Base-by-base conservation (phyloP, 139 green algal genomes). In the Chlorella vulgaris region DNA sequence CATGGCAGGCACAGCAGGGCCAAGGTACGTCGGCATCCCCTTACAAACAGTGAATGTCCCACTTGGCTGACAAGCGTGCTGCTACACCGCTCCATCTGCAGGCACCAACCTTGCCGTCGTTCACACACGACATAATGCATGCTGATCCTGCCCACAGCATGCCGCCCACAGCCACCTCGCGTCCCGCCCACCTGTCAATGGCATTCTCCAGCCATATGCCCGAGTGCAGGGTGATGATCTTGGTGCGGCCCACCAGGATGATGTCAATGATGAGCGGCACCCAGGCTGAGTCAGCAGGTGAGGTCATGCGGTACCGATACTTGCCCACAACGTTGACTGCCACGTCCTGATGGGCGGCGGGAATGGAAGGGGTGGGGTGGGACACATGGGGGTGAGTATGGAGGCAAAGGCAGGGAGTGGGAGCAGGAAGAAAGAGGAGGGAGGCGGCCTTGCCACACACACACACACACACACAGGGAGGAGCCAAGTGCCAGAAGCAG, bases 251-350 rank as follows among this genome's bases (percentile, higher is more conserved):
- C 47, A 83, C 91, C 77, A 98, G 86, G 61, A 91, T 90, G 61
- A 98, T 93, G 80, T 97, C 93, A 51, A 97, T 89, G 26, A 97
- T 86, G 65, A 96, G 70, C 24, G 91, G 89, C 53, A 94, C 77
- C 3, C 51, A 74, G 50, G 84, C 74, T 47, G 91, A 86, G 76
- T 94, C 84, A 18, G 86, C 66, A 0, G 93, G 91, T 0, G 81
- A 91, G 36, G 89, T 58, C 84, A 96, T 88, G 38, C 85, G 76
- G 90, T 98, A 96, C 42, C 89, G 87, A 89, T 96, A 98, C 87
- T 97, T 97, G 82, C 94, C 94, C 51, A 98, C 94, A 33, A 94
- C 88, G 61, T 94, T 93, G 10, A 96, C 92, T 76, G 89, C 75
- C 68, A 92, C 88, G 68, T 92, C 88, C 86, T 89, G 86, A 22